Percentiles rank a stretch among this genome's conserved stretches.
These are phyloP conservation scores for Alternaria rosae DNA, from an alignment of 2,329 filamentous ascomycete species.

Conservation along the genomic window DNA sequence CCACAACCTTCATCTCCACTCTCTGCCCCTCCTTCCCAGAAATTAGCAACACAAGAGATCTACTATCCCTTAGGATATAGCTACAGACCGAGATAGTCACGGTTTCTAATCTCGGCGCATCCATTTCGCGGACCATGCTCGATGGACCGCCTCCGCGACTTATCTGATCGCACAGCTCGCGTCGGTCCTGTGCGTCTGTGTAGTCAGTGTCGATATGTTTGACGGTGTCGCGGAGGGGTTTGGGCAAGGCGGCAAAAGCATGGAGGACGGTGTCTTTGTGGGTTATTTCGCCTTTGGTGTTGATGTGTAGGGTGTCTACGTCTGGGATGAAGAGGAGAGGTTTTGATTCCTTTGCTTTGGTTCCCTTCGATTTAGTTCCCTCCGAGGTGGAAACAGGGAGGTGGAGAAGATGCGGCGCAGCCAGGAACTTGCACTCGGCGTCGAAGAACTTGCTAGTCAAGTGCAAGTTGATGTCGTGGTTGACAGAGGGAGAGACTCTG, in stretches of 20 bases:
- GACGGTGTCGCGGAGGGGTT: background rate
- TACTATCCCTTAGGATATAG: too few relatives aligned
- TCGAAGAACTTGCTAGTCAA: background rate
- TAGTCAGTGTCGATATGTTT: background rate
- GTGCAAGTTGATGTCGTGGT: background rate
- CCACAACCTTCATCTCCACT: background rate
- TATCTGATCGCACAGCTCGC: background rate
- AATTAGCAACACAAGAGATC: too few relatives aligned
- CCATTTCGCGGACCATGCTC: background rate
- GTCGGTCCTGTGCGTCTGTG: background rate
- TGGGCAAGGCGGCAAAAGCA: accelerated
- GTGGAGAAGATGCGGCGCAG: background rate
- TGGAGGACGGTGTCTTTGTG: background rate
- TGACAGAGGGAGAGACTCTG: background rate
- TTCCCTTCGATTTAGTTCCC: background rate
- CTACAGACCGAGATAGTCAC: background rate
- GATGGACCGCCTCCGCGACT: background rate
- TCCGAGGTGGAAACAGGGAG: background rate
- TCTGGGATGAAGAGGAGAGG: background rate
- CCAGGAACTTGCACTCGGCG: background rate
- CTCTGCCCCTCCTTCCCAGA: background rate
- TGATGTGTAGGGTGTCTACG: background rate
- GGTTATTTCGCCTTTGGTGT: background rate
- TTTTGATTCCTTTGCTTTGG: too few relatives aligned
- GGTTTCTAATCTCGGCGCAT: background rate